Evolutionary conservation across 768 basidiomycete species (phyloP), one percentile per base, ranked within the genome.

Genomic region (Sarcodon sp.): DNA sequence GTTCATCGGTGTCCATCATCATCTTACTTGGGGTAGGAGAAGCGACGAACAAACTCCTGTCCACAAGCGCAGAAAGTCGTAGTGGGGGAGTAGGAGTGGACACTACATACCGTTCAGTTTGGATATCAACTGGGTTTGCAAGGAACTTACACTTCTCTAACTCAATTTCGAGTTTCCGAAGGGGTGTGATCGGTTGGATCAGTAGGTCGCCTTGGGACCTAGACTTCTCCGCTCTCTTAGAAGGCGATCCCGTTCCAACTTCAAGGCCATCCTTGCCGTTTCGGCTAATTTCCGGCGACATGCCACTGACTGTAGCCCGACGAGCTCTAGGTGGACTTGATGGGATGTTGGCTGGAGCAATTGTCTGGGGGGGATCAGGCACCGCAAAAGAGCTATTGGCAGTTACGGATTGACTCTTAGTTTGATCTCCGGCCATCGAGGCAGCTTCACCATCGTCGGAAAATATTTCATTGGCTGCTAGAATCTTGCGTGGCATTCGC

Each of bases 391-490:
- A 33, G 47, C 44, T 51, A 47, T 36, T 46, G 15, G 49, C 69
- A 35, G 59, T 57, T 52, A 61, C 59, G 50, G 63, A 69, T 47
- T 62, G 60, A 6, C 13, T 9, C 6, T 16, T 31, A 12, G n/a
- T 41, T 6, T 35, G 35, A 11, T 35, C 12, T 15, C 18, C 35
- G 41, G 35, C 51, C n/a, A 33, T 21, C 5, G 32, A 46, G 3
- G 44, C 58, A 37, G 64, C 63, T 44, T 68, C 66, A 41, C 63
- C 64, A 47, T 72, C 71, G 43, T 75, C 68, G 0, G 69, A 61
- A 55, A 87, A 86, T 27, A 89, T 86, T 59, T 87, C 73, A 55
- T 74, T 83, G 1, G 81, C 83, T 31, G 79, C 70, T 15, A 80
- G 71, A 39, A 77, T 65, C 44, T 72, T 77, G 52, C 78, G 77